Evolutionary conservation across 495 filamentous ascomycete genomes (phyloP).

Genomic region (Mytilinidion resinicola): DNA sequence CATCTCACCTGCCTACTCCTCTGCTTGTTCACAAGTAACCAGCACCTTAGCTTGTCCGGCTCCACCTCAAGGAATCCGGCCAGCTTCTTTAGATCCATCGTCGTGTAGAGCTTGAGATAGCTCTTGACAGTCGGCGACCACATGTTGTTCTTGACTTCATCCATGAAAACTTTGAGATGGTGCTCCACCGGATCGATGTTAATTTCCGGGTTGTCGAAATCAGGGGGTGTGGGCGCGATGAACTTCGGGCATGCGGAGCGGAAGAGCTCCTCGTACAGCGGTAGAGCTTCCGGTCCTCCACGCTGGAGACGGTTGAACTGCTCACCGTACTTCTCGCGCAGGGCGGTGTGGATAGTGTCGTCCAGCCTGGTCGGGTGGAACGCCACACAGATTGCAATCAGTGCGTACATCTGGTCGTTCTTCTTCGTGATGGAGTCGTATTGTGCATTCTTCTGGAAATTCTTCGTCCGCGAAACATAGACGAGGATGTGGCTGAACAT

Average conservation of each 20-base stretch:
- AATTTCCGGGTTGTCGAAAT: conserved; percentile 89
- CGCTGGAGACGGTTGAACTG: conserved; percentile 92
- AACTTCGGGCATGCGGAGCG: conserved; percentile 94
- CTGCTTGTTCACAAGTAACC: conserved; percentile 96
- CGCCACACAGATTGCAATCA: conserved; percentile 97
- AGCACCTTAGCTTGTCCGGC: conserved; percentile 82
- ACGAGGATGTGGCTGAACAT: conserved; percentile 99
- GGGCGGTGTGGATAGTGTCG: conserved; percentile 96
- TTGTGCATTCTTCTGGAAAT: conserved; percentile 97
- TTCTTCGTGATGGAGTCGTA: conserved; percentile 99
- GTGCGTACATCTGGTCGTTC: conserved; percentile 99
- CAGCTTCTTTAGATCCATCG: conserved; percentile 97
- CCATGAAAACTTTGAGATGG: conserved; percentile 96
- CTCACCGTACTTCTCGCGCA: conserved; percentile 98
- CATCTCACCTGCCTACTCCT: conserved; percentile 92
- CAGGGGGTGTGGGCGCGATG: conserved; percentile 92
- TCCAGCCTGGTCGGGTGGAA: conserved; percentile 95
- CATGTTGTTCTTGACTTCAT: conserved; percentile 97
- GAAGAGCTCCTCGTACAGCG: conserved; percentile 97
- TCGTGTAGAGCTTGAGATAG: conserved; percentile 98
- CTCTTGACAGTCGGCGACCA: conserved; percentile 90
- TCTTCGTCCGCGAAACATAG: conserved; percentile 98
- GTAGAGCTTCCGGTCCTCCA: conserved; percentile 88
- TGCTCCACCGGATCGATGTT: conserved; percentile 97
- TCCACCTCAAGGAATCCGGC: conserved; percentile 94